These are phyloP conservation scores for Rosellinia necatrix DNA, from an alignment of 2,329 filamentous ascomycete genomes.

Conservation along the genomic window DNA sequence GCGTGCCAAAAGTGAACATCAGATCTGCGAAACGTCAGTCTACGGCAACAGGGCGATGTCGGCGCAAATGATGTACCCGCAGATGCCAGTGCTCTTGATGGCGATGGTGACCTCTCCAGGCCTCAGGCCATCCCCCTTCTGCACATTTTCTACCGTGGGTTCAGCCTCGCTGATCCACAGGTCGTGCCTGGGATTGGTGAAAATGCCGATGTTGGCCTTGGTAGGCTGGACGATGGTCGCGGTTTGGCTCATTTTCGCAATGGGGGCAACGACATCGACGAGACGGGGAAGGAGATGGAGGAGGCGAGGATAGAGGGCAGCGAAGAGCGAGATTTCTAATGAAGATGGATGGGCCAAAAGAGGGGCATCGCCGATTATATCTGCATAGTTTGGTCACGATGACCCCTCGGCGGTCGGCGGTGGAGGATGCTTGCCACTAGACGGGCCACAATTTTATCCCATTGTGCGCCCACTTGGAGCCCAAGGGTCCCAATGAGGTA, in stretches of 20 bases:
- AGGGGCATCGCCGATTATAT: constrained; percentile 32
- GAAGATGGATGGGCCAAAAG: constrained; percentile 30
- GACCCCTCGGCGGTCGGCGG: constrained; percentile 17
- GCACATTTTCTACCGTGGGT: constrained; percentile 76
- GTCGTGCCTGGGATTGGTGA: constrained; percentile 90
- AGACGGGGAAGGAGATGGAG: constrained; percentile 18
- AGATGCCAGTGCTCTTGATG: constrained; percentile 94
- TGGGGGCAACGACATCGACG: background rate
- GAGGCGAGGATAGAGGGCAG: background rate
- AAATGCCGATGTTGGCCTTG: constrained; percentile 93
- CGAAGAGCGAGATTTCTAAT: constrained; percentile 23
- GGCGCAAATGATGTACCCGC: constrained; percentile 64
- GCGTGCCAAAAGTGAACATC: constrained; percentile 98
- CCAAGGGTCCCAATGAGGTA: constrained; percentile 8
- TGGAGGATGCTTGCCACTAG: constrained; percentile 3
- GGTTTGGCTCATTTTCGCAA: constrained; percentile 36
- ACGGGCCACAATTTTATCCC: constrained; percentile 8
- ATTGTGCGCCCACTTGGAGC: constrained; percentile 12
- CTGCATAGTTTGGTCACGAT: constrained; percentile 29
- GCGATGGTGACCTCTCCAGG: constrained; percentile 85
- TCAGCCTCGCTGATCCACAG: constrained; percentile 83
- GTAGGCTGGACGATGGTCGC: constrained; percentile 51
- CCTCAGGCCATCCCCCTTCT: constrained; percentile 69
- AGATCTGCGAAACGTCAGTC: constrained; percentile 59
- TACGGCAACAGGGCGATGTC: background rate